Percentiles rank a stretch among this genome's conserved stretches.
Conservation (phyloP, 306 rosid species). For the Ormosia semicastrata region DNA sequence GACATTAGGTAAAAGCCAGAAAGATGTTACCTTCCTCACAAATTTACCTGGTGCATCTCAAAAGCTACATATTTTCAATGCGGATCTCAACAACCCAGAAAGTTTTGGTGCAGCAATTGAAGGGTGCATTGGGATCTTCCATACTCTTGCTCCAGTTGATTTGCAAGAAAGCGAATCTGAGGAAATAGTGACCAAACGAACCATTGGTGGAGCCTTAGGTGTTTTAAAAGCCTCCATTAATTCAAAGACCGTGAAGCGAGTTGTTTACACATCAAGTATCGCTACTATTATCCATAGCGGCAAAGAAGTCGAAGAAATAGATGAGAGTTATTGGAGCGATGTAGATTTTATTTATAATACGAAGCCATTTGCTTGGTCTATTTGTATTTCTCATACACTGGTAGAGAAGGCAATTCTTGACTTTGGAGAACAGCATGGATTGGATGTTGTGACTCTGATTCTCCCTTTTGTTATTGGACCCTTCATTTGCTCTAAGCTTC, state of each 20-base stretch:
- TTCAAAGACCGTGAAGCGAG: conserved; percentile 41
- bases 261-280: background rate
- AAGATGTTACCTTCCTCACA: conserved; percentile 38
- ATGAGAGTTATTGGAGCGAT: background rate
- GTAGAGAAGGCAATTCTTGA: conserved; percentile 24
- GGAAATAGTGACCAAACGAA: conserved; percentile 28
- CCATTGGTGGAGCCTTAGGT: conserved; percentile 41
- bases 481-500: conserved; percentile 41
- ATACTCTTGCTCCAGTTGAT: conserved; percentile 31
- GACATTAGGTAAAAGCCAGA: background rate
- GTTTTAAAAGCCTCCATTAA: conserved; percentile 35
- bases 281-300: background rate
- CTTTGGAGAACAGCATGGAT: conserved; percentile 27
- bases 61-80: conserved; percentile 38
- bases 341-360: background rate
- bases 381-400: background rate
- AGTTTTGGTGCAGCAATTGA: conserved; percentile 38
- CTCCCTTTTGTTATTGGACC: conserved; percentile 45
- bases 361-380: background rate
- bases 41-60: conserved; percentile 42
- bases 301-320: background rate
- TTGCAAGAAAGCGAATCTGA: conserved; percentile 28
- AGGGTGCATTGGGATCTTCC: conserved; percentile 46
- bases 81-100: conserved; percentile 42
- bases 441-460: conserved; percentile 45